phyloP scores from a whole-genome alignment of 2,329 filamentous ascomycete species.

The Pseudogymnoascus sp. region DNA sequence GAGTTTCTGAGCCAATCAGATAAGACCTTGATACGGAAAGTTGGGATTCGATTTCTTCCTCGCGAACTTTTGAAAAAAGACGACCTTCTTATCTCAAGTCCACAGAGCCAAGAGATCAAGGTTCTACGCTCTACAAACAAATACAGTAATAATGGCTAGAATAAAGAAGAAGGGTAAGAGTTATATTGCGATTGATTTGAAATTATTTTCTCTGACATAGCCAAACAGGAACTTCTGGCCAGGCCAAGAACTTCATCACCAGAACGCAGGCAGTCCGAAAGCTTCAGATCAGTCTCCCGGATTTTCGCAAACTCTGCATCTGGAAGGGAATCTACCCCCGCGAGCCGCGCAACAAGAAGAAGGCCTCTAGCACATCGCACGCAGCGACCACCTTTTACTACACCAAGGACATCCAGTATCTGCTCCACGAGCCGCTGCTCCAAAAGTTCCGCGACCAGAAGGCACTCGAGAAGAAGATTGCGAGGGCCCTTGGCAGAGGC shows the following conservation, averaged over 20 bases:
- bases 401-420: conserved; percentile 94
- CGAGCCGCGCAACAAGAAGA: conserved; percentile 94
- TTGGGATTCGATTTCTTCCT: conserved; percentile 26
- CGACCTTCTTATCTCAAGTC: conserved; percentile 15
- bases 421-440: conserved; percentile 90
- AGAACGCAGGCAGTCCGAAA: conserved; percentile 95
- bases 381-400: conserved; percentile 88
- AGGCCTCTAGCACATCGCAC: conserved; percentile 84
- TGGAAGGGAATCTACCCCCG: conserved; percentile 99
- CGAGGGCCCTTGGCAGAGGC: conserved; percentile 80
- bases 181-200: conserved; percentile 11
- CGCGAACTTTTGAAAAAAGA: conserved; percentile 27
- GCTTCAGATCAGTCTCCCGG: conserved; percentile 90
- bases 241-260: conserved; percentile 97
- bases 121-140: conserved; percentile 25
- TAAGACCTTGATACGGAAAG: conserved; percentile 7
- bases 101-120: conserved; percentile 18
- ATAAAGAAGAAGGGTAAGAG: conserved; percentile 78
- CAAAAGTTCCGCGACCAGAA: conserved; percentile 97
- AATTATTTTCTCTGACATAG: conserved; percentile 5
- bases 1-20: conserved; percentile 7
- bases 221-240: conserved; percentile 64
- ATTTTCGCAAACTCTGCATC: conserved; percentile 97
- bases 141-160: conserved; percentile 49
- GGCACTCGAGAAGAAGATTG: conserved; percentile 94